Conservation (phyloP, 2,329 filamentous ascomycete species). For the Coccinonectria pachysandricola region DNA sequence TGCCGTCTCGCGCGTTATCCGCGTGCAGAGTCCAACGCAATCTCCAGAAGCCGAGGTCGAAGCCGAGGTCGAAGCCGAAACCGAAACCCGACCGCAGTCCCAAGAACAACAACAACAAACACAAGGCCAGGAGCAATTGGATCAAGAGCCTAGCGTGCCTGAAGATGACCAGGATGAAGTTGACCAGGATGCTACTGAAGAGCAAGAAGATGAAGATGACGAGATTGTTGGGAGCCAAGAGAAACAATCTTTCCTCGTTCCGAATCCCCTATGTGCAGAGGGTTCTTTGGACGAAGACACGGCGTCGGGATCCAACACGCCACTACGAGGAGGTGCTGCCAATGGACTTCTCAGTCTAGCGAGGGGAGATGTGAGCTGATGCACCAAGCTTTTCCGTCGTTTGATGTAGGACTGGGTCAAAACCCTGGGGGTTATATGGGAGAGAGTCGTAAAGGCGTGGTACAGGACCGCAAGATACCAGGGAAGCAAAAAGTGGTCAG, state of each 20-base stretch:
- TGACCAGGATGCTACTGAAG: conserved; percentile 4
- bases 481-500: too few relatives aligned
- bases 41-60: conserved; percentile 3
- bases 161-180: conserved; percentile 7
- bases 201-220: conserved; percentile 2
- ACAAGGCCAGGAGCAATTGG: too few relatives aligned
- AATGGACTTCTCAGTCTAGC: conserved; percentile 42
- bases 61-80: background rate
- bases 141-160: too few relatives aligned
- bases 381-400: too few relatives aligned
- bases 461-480: too few relatives aligned
- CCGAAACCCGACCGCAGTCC: conserved; percentile 20
- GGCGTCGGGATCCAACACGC: conserved; percentile 35
- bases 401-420: too few relatives aligned
- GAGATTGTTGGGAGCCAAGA: conserved; percentile 14
- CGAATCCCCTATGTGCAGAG: too few relatives aligned
- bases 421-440: too few relatives aligned
- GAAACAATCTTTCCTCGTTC: too few relatives aligned
- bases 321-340: conserved; percentile 38
- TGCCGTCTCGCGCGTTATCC: conserved; percentile 12
- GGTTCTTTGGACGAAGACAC: too few relatives aligned
- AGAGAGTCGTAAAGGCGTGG: too few relatives aligned
- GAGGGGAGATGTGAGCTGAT: conserved; percentile 10
- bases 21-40: conserved; percentile 14
- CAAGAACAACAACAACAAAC: conserved; percentile 7